Percentiles rank a stretch among this genome's conserved stretches.
Conservation (phyloP, 2,329 filamentous ascomycete species). For the Tolypocladium pustulatum region DNA sequence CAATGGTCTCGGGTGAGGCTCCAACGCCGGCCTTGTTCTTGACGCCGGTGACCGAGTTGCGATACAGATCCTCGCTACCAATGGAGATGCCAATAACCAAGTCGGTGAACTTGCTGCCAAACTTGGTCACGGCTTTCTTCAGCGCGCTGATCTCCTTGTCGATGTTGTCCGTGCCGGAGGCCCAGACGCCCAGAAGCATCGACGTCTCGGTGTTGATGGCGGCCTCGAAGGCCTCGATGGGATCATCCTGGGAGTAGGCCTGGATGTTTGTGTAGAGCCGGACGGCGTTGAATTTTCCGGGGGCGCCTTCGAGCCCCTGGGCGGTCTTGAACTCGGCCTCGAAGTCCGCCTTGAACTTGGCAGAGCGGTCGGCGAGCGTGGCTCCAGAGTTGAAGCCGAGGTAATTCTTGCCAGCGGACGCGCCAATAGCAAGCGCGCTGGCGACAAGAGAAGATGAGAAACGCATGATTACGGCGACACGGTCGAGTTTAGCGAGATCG, state of each 20-base stretch:
- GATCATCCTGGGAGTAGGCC: constrained; percentile 58
- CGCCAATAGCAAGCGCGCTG: constrained; percentile 27
- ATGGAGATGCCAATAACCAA: constrained; percentile 56
- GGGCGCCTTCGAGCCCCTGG: constrained; percentile 24
- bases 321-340: constrained; percentile 32
- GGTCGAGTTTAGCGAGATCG: not conserved
- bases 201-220: constrained; percentile 49
- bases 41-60: constrained; percentile 48
- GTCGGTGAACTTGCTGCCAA: constrained; percentile 40
- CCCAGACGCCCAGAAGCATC: constrained; percentile 57
- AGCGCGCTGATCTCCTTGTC: constrained; percentile 51
- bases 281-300: constrained; percentile 46
- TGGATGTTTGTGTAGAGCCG: constrained; percentile 61
- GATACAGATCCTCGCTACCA: constrained; percentile 59
- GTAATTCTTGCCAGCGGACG: constrained; percentile 33
- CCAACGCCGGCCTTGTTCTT: constrained; percentile 53
- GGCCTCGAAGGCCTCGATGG: constrained; percentile 70
- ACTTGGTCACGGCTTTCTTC: constrained; percentile 40
- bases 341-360: constrained; percentile 43
- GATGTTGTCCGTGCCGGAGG: constrained; percentile 43
- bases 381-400: constrained; percentile 44
- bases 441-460: constrained; percentile 25
- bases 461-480: constrained; percentile 23
- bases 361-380: constrained; percentile 32
- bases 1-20: constrained; percentile 45